Evolutionary conservation across 2,329 filamentous ascomycete genomes (phyloP).

Genomic region (Cercospora zeae-maydis): DNA sequence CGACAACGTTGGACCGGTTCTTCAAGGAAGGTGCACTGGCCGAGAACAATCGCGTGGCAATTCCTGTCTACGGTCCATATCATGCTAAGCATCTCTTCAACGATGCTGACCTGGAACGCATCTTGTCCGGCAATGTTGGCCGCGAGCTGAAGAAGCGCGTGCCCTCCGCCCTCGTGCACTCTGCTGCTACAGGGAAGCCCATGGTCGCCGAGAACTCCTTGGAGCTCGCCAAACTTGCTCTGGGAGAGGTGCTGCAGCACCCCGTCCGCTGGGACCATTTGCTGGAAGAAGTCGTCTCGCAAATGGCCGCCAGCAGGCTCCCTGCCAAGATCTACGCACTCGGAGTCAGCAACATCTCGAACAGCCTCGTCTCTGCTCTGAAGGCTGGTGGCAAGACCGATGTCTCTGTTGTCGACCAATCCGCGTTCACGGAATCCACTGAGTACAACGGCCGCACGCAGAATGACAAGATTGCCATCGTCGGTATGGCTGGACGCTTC

Average conservation of each 20-base stretch:
- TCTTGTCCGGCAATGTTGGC: conserved; percentile 44
- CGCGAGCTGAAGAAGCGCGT: conserved; percentile 43
- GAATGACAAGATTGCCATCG: conserved; percentile 74
- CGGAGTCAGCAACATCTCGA: conserved; percentile 53
- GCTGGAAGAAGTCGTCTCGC: conserved; percentile 47
- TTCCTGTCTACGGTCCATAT: conserved; percentile 57
- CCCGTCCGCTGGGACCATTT: conserved; percentile 51
- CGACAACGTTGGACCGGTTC: conserved; percentile 51
- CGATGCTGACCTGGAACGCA: conserved; percentile 50
- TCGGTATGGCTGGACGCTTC: conserved; percentile 77
- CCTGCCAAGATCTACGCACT: conserved; percentile 48
- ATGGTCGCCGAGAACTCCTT: conserved; percentile 45
- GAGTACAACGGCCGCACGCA: conserved; percentile 45
- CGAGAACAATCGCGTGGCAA: conserved; percentile 50
- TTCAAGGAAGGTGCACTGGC: conserved; percentile 50
- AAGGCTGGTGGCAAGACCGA: conserved; percentile 50
- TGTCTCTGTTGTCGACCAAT: conserved; percentile 45
- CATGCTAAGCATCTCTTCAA: conserved; percentile 56
- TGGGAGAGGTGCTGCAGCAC: conserved; percentile 46
- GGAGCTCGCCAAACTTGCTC: conserved; percentile 44
- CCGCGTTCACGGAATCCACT: conserved; percentile 40
- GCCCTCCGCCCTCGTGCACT: conserved; percentile 46
- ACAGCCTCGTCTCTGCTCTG: conserved; percentile 53
- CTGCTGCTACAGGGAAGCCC: conserved; percentile 46
- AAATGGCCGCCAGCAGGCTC: conserved; percentile 43